Base-by-base conservation (phyloP, 1,284 basidiomycete species). In the Sporisorium reilianum region DNA sequence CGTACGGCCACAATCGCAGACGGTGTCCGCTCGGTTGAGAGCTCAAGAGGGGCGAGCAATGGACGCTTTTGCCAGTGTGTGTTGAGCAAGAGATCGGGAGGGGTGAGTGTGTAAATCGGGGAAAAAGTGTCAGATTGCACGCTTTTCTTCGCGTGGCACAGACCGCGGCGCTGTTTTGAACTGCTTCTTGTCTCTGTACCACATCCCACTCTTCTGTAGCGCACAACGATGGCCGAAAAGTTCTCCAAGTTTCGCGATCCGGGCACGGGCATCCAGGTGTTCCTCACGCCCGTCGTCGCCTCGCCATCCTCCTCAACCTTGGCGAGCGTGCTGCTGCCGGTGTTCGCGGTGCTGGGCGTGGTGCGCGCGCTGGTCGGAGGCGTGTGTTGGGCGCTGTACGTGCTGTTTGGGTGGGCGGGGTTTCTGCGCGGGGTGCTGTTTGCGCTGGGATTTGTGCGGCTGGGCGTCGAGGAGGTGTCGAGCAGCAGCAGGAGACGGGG, bases 181-280 rank as follows among this genome's bases (percentile, higher is more conserved):
- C 14, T 34, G 3, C 34, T 8, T 14, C 36, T 18, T 38, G 16
- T 38, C 36, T 18, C 16, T 38, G 12, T 16, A 38, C 36, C 36
- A 16, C 8, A 16, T 38, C 38, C 20, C 38, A 9, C 38, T 41
- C 38, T 9, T 14, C 6, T 11, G 8, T n/a, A 11, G 40, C 22
- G 7, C 14, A 7, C 26, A 10, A 54, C 28, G 48, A 75, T 75
- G 72, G 72, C 72, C 54, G 76, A 78, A 45, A 75, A 75, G 65
- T 78, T 64, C 44, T 66, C 62, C 40, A 61, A 60, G 23, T 78
- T 75, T 26, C 64, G 76, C 16, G 76, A 78, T 44, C 62, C 72
- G 22, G 72, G 72, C 5, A 75, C 76, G 49, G 76, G 76, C 16
- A 78, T 78, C 48, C 76, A 78, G 50, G 72, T 75, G 20, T 78